Evolutionary conservation across 2,329 filamentous ascomycete species (phyloP), one percentile per base, ranked within the genome.

Genomic region (Paradendryphiella salina): DNA sequence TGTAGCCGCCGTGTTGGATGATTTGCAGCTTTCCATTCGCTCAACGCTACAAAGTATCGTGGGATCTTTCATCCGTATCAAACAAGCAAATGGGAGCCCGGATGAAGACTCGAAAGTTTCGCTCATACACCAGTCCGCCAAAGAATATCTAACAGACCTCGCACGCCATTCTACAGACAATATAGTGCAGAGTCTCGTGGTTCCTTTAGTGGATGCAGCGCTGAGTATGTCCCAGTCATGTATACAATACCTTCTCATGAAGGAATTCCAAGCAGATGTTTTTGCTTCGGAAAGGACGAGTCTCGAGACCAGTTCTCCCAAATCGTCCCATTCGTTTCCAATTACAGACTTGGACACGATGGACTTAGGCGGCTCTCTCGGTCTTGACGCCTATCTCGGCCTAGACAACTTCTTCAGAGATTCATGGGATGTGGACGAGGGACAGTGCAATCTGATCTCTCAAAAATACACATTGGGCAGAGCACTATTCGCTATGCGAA

Each of bases 381-480:
- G 5, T 5, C 20, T 9, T 4, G 28, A 10, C n/a, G 28, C 3
- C 8, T 7, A 31, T 31, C 28, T n/a, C n/a, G 9, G 10, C n/a
- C 28, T 31, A n/a, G 28, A 31, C 3, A 7, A 31, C 28, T 31
- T n/a, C 8, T 11, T 31, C 28, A n/a, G 8, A 31, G 8, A 31
- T 7, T 7, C 9, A 3, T 9, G 28, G 3, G 28, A 10, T 3
- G 3, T 31, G n/a, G 8, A 3, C 8, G 28, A 10, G 9, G 28
- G 8, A 7, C 28, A n/a, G 8, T 31, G n/a, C n/a, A n/a, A 3
- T 31, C 31, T 40, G 20, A 56, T 75, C 20, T 44, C 50, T 29
- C 46, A 64, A 9, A 47, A 54, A 15, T 67, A 73, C 39, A 34
- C 53, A 75, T 58, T 77, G 73, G 75, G 61, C 71, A 23, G 50